A percentile compares a stretch with the other conserved stretches of the same genome.
phyloP scores from a whole-genome alignment of 2,329 filamentous ascomycete genomes.

The Zopfia rhizophila region DNA sequence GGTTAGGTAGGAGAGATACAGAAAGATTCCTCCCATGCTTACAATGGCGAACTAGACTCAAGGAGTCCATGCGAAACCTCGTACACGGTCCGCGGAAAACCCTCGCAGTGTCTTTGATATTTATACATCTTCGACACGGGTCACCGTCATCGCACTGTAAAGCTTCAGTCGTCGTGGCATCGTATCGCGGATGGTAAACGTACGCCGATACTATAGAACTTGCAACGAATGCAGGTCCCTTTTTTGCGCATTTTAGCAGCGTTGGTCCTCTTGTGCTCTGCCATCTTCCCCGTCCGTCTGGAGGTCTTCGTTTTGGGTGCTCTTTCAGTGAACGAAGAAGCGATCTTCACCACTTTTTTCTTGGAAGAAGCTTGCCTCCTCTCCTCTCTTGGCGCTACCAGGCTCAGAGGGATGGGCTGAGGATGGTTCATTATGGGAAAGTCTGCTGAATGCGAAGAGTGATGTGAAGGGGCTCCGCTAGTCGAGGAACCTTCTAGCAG shows the following conservation, averaged over 20 bases:
- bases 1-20: too few relatives aligned
- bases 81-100: conserved; percentile 45
- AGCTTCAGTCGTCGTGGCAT: conserved; percentile 9
- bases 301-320: conserved; percentile 46
- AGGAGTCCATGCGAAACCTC: conserved; percentile 45
- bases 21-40: too few relatives aligned
- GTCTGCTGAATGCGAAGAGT: conserved; percentile 18
- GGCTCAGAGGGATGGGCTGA: background rate
- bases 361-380: conserved; percentile 29
- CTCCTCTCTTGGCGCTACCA: conserved; percentile 13
- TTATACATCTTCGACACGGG: conserved; percentile 44
- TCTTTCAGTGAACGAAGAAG: conserved; percentile 45
- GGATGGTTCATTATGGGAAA: background rate
- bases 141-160: conserved; percentile 44
- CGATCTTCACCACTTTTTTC: conserved; percentile 41
- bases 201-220: conserved; percentile 48
- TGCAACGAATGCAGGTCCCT: conserved; percentile 46
- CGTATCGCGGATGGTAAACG: conserved; percentile 5
- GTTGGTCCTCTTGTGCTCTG: conserved; percentile 40
- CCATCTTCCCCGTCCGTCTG: conserved; percentile 41
- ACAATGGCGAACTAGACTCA: conserved; percentile 45
- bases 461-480: conserved; percentile 26
- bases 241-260: conserved; percentile 50
- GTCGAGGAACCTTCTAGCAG: conserved; percentile 19
- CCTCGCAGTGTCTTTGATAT: conserved; percentile 41